Evolutionary conservation across 495 filamentous ascomycete genomes (phyloP).

Genomic region (Bacidia rubella): DNA sequence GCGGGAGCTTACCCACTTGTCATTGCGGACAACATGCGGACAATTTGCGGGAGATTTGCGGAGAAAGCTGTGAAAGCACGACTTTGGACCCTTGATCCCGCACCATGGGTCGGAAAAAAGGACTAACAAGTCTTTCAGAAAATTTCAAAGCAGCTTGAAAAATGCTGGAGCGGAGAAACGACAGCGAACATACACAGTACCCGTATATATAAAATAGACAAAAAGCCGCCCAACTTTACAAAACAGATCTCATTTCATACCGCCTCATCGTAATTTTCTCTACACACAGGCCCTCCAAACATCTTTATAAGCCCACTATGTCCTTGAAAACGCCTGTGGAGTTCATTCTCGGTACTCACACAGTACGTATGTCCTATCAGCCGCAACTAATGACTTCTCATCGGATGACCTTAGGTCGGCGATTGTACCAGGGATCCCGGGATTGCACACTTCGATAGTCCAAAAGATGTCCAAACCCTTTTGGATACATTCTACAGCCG

Average conservation of each 20-base stretch:
- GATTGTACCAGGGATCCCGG: constrained; percentile 9
- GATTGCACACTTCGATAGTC: constrained; percentile 15
- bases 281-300: background rate
- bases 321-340: background rate
- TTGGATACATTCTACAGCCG: constrained; percentile 19
- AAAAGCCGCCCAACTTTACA: background rate
- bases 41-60: background rate
- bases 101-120: background rate
- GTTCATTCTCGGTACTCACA: constrained; percentile 2
- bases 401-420: background rate
- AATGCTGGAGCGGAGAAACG: background rate
- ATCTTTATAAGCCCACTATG: background rate
- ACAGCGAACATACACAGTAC: background rate
- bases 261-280: background rate
- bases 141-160: background rate
- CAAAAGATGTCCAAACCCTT: constrained; percentile 16
- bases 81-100: background rate
- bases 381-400: background rate
- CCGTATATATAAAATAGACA: background rate
- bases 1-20: background rate
- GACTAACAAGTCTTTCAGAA: background rate
- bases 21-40: background rate
- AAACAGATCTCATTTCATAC: background rate
- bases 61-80: background rate
- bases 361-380: background rate